Evolutionary conservation across 1,139 yeast species (phyloP).

Genomic region (Yamadazyma sp.): DNA sequence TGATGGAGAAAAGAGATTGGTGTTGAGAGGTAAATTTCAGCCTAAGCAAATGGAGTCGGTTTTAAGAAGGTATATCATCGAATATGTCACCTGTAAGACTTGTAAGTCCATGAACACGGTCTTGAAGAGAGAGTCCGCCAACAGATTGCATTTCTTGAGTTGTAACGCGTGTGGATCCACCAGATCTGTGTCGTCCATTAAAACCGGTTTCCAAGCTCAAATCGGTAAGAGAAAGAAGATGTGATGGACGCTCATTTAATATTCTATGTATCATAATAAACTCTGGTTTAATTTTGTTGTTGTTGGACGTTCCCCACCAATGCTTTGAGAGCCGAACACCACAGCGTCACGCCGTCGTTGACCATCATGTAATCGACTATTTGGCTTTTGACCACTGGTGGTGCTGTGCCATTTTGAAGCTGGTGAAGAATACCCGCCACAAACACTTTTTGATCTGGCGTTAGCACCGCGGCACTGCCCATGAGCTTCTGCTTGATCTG

Average conservation of each 20-base stretch:
- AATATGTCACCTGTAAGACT: constrained; percentile 97
- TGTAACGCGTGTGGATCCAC: constrained; percentile 98
- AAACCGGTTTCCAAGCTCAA: constrained; percentile 99
- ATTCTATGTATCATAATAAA: constrained; percentile 12
- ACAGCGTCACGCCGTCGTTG: constrained; percentile 51
- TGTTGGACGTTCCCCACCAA: constrained; percentile 32
- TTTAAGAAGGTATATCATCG: constrained; percentile 92
- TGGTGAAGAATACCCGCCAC: constrained; percentile 16
- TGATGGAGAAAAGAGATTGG: constrained; percentile 95
- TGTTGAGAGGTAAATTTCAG: constrained; percentile 96
- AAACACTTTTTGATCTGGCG: constrained; percentile 18
- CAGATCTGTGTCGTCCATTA: constrained; percentile 94
- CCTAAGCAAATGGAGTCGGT: constrained; percentile 97
- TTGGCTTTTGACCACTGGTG: constrained; percentile 19
- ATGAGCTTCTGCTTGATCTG: constrained; percentile 37
- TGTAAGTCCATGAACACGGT: constrained; percentile 98
- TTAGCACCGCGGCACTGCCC: constrained; percentile 16
- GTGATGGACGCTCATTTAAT: constrained; percentile 13
- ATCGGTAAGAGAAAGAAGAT: constrained; percentile 73
- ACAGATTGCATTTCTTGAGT: constrained; percentile 95
- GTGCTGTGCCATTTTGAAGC: constrained; percentile 8
- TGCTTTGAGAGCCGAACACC: constrained; percentile 59
- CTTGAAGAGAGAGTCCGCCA: constrained; percentile 89
- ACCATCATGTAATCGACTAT: constrained; percentile 48
- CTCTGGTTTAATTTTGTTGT: neutral